Conservation (phyloP, 2,329 filamentous ascomycete species). For the Aspergillus ochraceoroseus region DNA sequence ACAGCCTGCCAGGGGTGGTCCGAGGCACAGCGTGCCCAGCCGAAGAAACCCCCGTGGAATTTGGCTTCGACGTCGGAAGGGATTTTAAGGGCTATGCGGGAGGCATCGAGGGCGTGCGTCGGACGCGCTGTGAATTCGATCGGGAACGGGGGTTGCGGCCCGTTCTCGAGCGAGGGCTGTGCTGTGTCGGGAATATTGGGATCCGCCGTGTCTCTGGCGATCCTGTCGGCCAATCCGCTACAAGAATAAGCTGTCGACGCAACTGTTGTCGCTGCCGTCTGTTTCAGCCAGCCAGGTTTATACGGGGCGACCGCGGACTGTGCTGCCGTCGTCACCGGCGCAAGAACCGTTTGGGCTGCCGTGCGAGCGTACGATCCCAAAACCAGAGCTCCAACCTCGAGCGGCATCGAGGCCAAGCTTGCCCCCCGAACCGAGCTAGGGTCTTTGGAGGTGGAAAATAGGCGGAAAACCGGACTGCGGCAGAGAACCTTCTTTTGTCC, state of each 20-base stretch:
- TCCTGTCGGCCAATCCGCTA: slow-evolving; percentile 27
- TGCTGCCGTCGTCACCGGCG: slow-evolving; percentile 25
- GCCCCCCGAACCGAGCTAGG: slow-evolving; percentile 60
- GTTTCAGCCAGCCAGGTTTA: slow-evolving; percentile 29
- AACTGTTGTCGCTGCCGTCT: slow-evolving; percentile 33
- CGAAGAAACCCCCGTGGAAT: slow-evolving; percentile 60
- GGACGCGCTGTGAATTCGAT: slow-evolving; percentile 27
- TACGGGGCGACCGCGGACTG: slow-evolving; percentile 27
- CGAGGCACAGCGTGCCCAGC: slow-evolving; percentile 52
- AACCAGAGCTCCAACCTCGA: slow-evolving; percentile 56
- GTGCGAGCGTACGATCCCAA: slow-evolving; percentile 43
- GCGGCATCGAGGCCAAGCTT: slow-evolving; percentile 58
- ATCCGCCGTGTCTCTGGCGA: slow-evolving; percentile 18
- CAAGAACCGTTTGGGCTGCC: slow-evolving; percentile 23
- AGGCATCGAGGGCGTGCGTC: slow-evolving; percentile 38
- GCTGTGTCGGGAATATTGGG: neutral
- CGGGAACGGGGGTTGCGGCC: slow-evolving; percentile 32
- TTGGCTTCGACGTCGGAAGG: slow-evolving; percentile 51
- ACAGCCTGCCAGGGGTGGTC: slow-evolving; percentile 54
- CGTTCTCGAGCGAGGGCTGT: slow-evolving; percentile 24
- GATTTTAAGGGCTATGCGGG: slow-evolving; percentile 45
- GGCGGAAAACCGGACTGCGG: slow-evolving; percentile 61
- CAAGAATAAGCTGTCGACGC: slow-evolving; percentile 31
- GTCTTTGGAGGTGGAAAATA: slow-evolving; percentile 62
- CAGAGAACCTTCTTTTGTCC: slow-evolving; percentile 58